A percentile compares a stretch with the other conserved stretches of the same genome.
Conservation (phyloP, 106 monocot species). For the Triglochin maritima region DNA sequence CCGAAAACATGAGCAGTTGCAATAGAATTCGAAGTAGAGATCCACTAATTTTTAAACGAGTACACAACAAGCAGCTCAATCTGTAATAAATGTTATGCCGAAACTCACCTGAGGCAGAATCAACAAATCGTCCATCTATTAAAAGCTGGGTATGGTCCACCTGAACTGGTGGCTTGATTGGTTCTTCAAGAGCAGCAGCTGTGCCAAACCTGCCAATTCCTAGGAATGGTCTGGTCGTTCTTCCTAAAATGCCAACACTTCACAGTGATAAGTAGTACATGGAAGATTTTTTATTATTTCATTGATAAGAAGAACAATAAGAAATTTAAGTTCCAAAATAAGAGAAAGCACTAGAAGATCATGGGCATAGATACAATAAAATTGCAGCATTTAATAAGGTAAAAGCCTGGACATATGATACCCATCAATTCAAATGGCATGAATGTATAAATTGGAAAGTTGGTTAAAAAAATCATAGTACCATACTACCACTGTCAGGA, state of each 20-base stretch:
- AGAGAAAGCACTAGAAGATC: neutral
- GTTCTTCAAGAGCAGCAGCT: slow-evolving; percentile 50
- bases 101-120: slow-evolving; percentile 63
- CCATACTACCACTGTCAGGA: too few species aligned
- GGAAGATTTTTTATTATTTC: neutral
- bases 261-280: neutral
- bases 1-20: neutral
- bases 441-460: too few species aligned
- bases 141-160: slow-evolving; percentile 67
- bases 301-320: neutral
- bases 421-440: too few species aligned
- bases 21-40: neutral
- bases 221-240: slow-evolving; percentile 6
- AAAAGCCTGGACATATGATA: too few species aligned
- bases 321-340: neutral
- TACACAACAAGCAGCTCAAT: neutral
- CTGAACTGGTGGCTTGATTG: slow-evolving; percentile 63
- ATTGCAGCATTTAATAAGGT: too few species aligned
- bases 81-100: neutral
- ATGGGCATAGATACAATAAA: neutral
- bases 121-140: slow-evolving; percentile 77
- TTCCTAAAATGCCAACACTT: slow-evolving; percentile 14
- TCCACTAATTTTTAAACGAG: neutral
- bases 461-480: too few species aligned
- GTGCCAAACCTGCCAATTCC: slow-evolving; percentile 38